A percentile compares a stretch with the other conserved stretches of the same genome.
phyloP scores from a whole-genome alignment of 306 rosid species.

The Castanea crenata region DNA sequence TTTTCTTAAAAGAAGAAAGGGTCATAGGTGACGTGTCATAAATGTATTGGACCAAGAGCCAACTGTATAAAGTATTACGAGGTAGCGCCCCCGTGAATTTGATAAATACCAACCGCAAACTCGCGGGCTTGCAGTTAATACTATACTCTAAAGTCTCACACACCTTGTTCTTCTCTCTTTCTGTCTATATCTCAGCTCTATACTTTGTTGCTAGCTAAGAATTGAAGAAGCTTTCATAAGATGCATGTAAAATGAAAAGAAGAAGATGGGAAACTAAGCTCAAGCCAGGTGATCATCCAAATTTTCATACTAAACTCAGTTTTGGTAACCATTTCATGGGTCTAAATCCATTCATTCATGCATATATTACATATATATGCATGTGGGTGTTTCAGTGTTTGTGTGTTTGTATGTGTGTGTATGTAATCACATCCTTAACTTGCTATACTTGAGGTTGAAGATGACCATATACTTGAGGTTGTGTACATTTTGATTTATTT shows the following conservation, averaged over 20 bases:
- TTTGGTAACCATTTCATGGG: slow-evolving; percentile 11
- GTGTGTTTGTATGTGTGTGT: neutral
- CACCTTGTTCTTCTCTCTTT: slow-evolving; percentile 8
- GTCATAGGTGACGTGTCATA: slow-evolving; percentile 20
- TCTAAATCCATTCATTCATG: neutral
- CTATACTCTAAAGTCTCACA: slow-evolving; percentile 15
- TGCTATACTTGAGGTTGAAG: neutral
- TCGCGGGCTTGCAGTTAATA: slow-evolving; percentile 53
- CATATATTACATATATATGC: too few relatives aligned
- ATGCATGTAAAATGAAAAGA: slow-evolving; percentile 17
- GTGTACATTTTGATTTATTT: neutral
- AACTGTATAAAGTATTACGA: neutral
- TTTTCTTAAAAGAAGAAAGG: neutral
- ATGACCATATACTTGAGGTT: neutral
- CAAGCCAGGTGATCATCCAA: slow-evolving; percentile 20
- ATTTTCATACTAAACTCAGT: slow-evolving; percentile 25
- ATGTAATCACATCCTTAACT: neutral
- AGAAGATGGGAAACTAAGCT: slow-evolving; percentile 4
- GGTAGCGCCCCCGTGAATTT: slow-evolving; percentile 43
- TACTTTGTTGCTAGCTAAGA: neutral
- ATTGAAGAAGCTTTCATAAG: neutral
- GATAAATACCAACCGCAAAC: slow-evolving; percentile 60
- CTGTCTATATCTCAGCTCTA: slow-evolving; percentile 7
- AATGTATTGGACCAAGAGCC: neutral
- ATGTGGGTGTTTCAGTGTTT: neutral